Evolutionary conservation across 768 basidiomycete genomes (phyloP).

Genomic region (Lactarius quietus): DNA sequence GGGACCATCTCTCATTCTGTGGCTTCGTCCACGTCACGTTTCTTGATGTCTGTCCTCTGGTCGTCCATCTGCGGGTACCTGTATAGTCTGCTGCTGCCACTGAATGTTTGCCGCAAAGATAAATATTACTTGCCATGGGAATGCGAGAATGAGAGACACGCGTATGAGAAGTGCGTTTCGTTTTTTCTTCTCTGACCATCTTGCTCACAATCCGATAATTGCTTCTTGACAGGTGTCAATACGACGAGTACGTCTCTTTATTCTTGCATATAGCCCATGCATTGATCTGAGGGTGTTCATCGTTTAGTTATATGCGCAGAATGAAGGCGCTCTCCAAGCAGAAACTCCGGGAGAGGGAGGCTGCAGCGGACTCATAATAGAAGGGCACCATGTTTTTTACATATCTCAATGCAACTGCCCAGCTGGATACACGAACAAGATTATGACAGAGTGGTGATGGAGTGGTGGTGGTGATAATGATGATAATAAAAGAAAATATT

Average conservation of each 20-base stretch:
- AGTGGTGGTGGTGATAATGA: neutral
- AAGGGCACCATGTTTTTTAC: neutral
- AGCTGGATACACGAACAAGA: neutral
- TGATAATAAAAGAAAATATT: neutral
- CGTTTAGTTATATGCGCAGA: constrained; percentile 71
- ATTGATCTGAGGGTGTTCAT: constrained; percentile 8
- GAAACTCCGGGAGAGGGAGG: constrained; percentile 48
- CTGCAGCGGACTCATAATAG: constrained; percentile 32
- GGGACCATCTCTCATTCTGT: neutral
- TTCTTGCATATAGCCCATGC: constrained; percentile 6
- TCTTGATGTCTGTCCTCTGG: neutral
- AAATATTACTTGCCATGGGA: constrained; percentile 86
- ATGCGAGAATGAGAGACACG: constrained; percentile 83
- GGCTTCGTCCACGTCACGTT: neutral
- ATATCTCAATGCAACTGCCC: neutral
- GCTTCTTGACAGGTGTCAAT: constrained; percentile 67
- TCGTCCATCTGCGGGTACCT: neutral
- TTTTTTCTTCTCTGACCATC: neutral
- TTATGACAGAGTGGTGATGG: constrained; percentile 16
- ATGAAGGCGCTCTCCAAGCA: constrained; percentile 82
- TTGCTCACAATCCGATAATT: constrained; percentile 1
- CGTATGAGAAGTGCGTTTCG: constrained; percentile 73
- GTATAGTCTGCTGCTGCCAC: constrained; percentile 73
- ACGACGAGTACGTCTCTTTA: constrained; percentile 65
- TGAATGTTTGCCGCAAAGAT: constrained; percentile 82